Evolutionary conservation across 768 basidiomycete species (phyloP).

Genomic region (Rhodotorula kratochvilovae): DNA sequence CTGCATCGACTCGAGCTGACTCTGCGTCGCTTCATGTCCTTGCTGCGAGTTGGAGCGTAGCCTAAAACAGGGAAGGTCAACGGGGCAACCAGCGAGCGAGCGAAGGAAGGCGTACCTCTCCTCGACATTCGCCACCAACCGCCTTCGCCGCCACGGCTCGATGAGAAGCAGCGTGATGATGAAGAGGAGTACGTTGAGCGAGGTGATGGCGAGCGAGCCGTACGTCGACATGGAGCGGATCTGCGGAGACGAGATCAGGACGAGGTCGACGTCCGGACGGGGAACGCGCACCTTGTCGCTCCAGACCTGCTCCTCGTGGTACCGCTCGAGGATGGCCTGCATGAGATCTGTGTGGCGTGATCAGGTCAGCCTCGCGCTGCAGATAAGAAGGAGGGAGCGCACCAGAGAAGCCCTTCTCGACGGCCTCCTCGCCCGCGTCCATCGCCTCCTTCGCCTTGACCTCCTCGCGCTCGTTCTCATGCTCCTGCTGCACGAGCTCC

Average conservation of each 20-base stretch:
- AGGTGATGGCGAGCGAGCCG: conserved; percentile 76
- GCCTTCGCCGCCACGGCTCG: conserved; percentile 91
- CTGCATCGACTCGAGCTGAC: conserved; percentile 22
- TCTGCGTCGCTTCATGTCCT: conserved; percentile 21
- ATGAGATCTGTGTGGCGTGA: conserved; percentile 60
- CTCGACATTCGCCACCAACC: conserved; percentile 84
- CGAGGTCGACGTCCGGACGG: too few relatives aligned
- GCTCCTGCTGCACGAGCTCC: conserved; percentile 81
- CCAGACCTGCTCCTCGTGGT: conserved; percentile 99
- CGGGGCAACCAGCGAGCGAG: background rate
- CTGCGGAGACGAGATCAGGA: conserved; percentile 19
- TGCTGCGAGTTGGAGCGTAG: conserved; percentile 15
- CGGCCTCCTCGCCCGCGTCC: conserved; percentile 66
- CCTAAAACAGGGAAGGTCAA: background rate
- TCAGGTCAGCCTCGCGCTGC: background rate
- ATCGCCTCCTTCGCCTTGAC: conserved; percentile 63
- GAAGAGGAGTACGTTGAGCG: conserved; percentile 85
- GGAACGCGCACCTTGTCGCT: conserved; percentile 65
- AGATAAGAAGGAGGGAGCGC: background rate
- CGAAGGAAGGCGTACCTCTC: conserved; percentile 43
- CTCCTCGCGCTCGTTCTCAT: conserved; percentile 77
- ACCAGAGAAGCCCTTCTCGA: conserved; percentile 72
- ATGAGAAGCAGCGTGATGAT: conserved; percentile 81
- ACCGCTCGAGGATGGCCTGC: conserved; percentile 74
- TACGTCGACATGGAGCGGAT: conserved; percentile 93